These are phyloP conservation scores for Withania somnifera DNA, from an alignment of 305 asterid genomes.

Conservation along the genomic window DNA sequence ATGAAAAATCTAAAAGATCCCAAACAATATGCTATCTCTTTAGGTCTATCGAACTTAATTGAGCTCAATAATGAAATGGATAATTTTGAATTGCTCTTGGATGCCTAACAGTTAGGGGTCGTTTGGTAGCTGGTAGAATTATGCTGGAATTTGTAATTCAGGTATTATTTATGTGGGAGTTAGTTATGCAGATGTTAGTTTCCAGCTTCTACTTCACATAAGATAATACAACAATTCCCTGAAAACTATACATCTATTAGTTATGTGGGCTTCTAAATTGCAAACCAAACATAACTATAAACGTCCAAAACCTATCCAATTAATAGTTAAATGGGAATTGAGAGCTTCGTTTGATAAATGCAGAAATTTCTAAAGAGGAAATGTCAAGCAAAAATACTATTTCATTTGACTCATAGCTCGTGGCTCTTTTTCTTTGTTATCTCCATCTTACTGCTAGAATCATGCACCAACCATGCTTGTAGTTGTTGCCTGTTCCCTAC, in stretches of 20 bases:
- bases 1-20: not conserved
- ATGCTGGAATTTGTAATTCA: no score
- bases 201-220: no score
- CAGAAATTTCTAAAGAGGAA: not conserved
- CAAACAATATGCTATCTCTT: not conserved
- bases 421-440: not conserved
- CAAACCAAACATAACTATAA: no score
- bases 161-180: no score
- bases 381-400: not conserved
- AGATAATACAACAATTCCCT: no score
- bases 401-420: not conserved
- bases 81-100: not conserved
- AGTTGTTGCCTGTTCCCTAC: not conserved
- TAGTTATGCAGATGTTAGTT: no score
- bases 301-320: not conserved
- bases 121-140: no score
- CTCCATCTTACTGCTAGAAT: not conserved
- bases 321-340: not conserved
- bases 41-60: not conserved
- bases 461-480: not conserved
- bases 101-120: not conserved
- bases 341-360: not conserved
- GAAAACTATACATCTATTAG: no score
- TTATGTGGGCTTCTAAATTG: no score
- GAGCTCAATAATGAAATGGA: not conserved